phyloP scores from a whole-genome alignment of 2,329 filamentous ascomycete species.

The Fusarium sterilihyphosum region DNA sequence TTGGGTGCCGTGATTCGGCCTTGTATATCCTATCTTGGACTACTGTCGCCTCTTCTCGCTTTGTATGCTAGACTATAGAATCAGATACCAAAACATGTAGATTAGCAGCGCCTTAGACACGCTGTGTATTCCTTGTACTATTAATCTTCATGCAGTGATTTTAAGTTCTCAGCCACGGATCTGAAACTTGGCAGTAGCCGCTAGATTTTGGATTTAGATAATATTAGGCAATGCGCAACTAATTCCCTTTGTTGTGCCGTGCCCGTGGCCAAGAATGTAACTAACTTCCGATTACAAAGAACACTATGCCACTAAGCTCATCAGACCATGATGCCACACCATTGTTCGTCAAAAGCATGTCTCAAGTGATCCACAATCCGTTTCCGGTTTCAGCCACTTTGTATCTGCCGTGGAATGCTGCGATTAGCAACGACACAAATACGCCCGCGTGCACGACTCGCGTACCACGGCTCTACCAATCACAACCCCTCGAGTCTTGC shows the following conservation, averaged over 20 bases:
- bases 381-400: neutral
- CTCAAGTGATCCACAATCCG: neutral
- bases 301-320: fast-evolving
- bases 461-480: neutral
- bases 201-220: fast-evolving
- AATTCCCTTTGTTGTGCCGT: neutral
- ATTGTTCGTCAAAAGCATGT: neutral
- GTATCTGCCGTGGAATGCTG: neutral
- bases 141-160: neutral
- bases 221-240: fast-evolving
- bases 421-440: neutral
- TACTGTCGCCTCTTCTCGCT: neutral
- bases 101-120: neutral
- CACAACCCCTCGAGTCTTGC: fast-evolving
- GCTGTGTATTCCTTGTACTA: fast-evolving
- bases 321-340: neutral
- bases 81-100: fast-evolving
- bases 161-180: neutral
- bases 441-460: neutral
- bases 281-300: neutral
- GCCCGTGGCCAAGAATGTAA: neutral
- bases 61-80: neutral
- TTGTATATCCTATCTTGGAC: fast-evolving
- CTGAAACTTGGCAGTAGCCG: fast-evolving
- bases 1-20: fast-evolving